Conservation (phyloP, 208 protist species). For the Vickermania spadyakhi region DNA sequence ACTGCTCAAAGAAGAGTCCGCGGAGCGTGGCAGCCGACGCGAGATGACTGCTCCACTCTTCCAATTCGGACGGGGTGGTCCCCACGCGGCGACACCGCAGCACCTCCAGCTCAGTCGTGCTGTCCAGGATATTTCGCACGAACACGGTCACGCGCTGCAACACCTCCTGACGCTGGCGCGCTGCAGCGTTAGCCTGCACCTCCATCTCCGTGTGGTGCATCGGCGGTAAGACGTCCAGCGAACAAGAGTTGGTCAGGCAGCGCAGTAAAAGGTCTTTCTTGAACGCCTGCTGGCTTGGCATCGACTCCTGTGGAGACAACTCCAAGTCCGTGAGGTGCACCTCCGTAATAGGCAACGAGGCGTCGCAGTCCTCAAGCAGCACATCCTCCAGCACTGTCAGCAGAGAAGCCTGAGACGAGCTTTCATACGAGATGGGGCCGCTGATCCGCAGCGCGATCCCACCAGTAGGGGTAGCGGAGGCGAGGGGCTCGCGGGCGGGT, state of each 20-base stretch:
- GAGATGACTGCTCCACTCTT: constrained; percentile 17
- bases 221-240: background rate
- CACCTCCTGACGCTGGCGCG: constrained; percentile 9
- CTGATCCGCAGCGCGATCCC: constrained; percentile 27
- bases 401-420: constrained; percentile 15
- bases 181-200: background rate
- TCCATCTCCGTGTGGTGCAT: too few species aligned
- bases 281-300: background rate
- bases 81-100: constrained; percentile 33
- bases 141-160: constrained; percentile 28
- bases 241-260: background rate
- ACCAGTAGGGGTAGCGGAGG: too few species aligned
- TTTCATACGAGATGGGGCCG: constrained; percentile 40
- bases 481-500: background rate
- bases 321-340: constrained; percentile 42
- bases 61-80: constrained; percentile 31
- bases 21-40: constrained; percentile 20
- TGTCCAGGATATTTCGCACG: constrained; percentile 27
- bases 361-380: constrained; percentile 58
- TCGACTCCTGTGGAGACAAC: constrained; percentile 5
- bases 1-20: constrained; percentile 45
- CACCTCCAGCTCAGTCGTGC: constrained; percentile 4
- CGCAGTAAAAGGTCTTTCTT: background rate
- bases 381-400: constrained; percentile 52
- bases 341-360: constrained; percentile 14